Conservation (phyloP, 176 grass and related monocot genomes). For the Oropetium thomaeum region DNA sequence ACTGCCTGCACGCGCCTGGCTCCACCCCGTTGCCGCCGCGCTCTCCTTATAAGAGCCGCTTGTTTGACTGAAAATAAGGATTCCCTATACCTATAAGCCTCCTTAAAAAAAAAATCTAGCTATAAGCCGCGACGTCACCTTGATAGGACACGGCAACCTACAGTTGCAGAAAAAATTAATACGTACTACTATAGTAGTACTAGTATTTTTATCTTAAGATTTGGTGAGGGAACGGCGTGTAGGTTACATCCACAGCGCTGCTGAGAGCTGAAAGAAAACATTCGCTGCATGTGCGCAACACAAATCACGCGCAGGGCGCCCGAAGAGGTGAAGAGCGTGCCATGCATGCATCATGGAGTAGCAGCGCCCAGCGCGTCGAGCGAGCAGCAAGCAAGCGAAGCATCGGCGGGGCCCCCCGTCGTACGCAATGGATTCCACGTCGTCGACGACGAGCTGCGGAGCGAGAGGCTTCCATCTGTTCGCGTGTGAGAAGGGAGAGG, state of each 20-base stretch:
- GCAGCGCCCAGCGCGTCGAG: neutral
- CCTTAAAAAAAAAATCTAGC: too few relatives aligned
- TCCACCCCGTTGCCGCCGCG: too few relatives aligned
- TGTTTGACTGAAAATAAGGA: too few relatives aligned
- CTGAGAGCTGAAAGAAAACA: too few relatives aligned
- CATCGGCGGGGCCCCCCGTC: neutral
- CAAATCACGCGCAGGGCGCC: neutral
- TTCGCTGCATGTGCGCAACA: neutral
- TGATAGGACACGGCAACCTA: neutral
- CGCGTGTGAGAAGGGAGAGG: conserved; percentile 19
- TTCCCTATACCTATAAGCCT: too few relatives aligned
- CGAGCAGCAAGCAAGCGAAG: too few relatives aligned
- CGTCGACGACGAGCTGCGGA: neutral
- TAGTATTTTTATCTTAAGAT: too few relatives aligned
- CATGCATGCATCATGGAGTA: neutral
- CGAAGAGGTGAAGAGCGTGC: neutral
- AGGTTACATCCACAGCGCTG: too few relatives aligned
- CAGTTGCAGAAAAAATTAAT: neutral
- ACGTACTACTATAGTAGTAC: neutral
- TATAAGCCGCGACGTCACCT: neutral
- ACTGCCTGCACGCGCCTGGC: too few relatives aligned
- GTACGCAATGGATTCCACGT: neutral
- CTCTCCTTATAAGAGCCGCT: too few relatives aligned
- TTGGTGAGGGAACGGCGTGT: conserved; percentile 6
- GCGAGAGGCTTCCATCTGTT: neutral